Evolutionary conservation across 768 basidiomycete species (phyloP).

Genomic region (Tephrocybe rancida): DNA sequence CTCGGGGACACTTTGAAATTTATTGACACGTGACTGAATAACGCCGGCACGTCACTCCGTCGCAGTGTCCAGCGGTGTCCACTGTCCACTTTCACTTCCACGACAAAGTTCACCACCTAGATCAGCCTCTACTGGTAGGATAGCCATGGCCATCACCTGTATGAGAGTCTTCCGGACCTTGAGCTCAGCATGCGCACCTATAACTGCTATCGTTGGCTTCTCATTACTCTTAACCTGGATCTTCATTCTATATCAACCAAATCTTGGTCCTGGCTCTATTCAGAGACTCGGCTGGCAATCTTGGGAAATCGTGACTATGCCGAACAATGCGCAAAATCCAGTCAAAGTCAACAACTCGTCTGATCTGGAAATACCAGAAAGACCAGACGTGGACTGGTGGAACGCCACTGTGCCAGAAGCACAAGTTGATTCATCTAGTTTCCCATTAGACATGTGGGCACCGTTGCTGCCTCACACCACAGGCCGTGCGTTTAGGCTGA

Average conservation of each 20-base stretch:
- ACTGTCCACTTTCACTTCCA: conserved; percentile 1
- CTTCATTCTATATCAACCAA: conserved; percentile 82
- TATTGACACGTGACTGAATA: conserved; percentile 16
- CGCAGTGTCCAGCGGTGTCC: no score
- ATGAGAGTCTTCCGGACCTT: conserved; percentile 51
- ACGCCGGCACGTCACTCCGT: no score
- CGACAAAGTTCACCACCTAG: background rate
- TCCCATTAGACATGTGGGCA: conserved; percentile 82
- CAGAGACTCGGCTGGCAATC: conserved; percentile 89
- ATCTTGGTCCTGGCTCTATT: conserved; percentile 64
- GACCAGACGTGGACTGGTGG: conserved; percentile 65
- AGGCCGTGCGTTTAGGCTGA: conserved; percentile 53
- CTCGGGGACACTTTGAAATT: conserved; percentile 11
- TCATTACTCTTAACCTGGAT: conserved; percentile 73
- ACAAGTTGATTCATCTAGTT: conserved; percentile 59
- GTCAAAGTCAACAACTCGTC: conserved; percentile 14
- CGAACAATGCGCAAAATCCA: conserved; percentile 13
- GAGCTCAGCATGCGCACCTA: conserved; percentile 58
- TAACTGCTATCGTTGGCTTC: conserved; percentile 65
- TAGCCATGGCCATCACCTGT: conserved; percentile 40
- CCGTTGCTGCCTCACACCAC: conserved; percentile 77
- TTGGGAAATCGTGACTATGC: conserved; percentile 67
- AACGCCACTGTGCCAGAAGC: conserved; percentile 50
- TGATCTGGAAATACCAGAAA: conserved; percentile 14
- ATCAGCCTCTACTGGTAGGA: conserved; percentile 19